phyloP scores from a whole-genome alignment of 164 flowering plant genomes.

The Platanus orientalis region DNA sequence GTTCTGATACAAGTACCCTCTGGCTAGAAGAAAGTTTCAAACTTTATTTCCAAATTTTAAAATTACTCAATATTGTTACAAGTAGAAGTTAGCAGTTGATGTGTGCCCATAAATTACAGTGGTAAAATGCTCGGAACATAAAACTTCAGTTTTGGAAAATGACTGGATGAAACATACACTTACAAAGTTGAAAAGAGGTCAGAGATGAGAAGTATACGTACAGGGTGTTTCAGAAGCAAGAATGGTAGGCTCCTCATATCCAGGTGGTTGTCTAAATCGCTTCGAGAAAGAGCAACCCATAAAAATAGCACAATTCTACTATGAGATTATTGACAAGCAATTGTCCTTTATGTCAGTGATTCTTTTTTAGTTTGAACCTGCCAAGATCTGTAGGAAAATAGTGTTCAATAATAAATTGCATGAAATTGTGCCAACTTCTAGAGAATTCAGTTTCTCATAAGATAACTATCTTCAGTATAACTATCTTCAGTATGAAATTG shows the following conservation, averaged over 20 bases:
- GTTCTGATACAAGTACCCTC: background rate
- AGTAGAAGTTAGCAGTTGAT: background rate
- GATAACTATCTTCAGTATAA: no score
- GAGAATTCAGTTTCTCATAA: no score
- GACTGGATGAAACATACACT: background rate
- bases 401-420: background rate
- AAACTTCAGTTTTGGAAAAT: background rate
- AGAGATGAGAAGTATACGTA: conserved; percentile 6
- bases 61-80: no score
- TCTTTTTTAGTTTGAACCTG: background rate
- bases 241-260: conserved; percentile 65
- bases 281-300: conserved; percentile 47
- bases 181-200: background rate
- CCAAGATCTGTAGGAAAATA: background rate
- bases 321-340: background rate
- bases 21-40: no score
- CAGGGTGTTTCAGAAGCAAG: conserved; percentile 72
- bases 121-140: background rate
- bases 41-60: no score
- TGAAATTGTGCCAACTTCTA: background rate
- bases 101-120: background rate
- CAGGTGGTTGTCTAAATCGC: conserved; percentile 31
- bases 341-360: background rate
- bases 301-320: background rate
- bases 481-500: no score